A percentile compares a stretch with the other conserved stretches of the same genome.
Evolutionary conservation across 108 stramenopile species (phyloP).

Genomic region (Cyclotella distinguenda): DNA sequence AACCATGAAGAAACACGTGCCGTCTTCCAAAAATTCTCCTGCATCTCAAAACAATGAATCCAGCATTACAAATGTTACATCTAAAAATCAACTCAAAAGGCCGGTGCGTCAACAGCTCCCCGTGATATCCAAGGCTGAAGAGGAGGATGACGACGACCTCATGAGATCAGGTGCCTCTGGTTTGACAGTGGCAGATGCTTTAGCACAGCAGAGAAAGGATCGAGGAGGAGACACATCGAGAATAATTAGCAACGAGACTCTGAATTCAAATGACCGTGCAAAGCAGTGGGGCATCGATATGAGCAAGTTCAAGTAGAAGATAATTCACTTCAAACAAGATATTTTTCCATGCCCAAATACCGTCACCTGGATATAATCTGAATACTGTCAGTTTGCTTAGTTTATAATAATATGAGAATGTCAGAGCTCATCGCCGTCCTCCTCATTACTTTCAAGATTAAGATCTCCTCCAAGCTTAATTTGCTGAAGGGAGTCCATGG

Average conservation of each 20-base stretch:
- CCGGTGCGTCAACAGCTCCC: slow-evolving; percentile 46
- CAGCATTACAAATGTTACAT: not conserved
- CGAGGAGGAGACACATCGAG: slow-evolving; percentile 21
- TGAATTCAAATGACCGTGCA: slow-evolving; percentile 42
- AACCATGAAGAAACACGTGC: slow-evolving; percentile 28
- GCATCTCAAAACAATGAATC: not conserved
- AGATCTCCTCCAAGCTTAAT: not conserved
- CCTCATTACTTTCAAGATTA: not conserved
- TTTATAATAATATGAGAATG: no score
- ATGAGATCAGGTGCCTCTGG: slow-evolving; percentile 45
- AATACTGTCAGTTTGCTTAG: no score
- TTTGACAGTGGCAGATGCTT: slow-evolving; percentile 55
- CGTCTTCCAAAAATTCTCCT: slow-evolving; percentile 3
- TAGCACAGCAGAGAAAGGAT: slow-evolving; percentile 40
- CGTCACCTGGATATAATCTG: no score
- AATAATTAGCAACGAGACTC: slow-evolving; percentile 12
- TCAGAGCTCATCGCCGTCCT: slow-evolving; percentile 5
- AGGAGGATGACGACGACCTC: slow-evolving; percentile 58
- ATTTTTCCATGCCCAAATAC: no score
- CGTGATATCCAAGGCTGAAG: slow-evolving; percentile 31
- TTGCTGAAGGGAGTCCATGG: not conserved
- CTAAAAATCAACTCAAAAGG: slow-evolving; percentile 12
- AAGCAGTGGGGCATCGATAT: slow-evolving; percentile 72
- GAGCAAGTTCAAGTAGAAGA: slow-evolving; percentile 39
- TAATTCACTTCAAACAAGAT: no score